phyloP scores from a whole-genome alignment of 129 eudicot genomes.

The Chrysanthemum makinoi region DNA sequence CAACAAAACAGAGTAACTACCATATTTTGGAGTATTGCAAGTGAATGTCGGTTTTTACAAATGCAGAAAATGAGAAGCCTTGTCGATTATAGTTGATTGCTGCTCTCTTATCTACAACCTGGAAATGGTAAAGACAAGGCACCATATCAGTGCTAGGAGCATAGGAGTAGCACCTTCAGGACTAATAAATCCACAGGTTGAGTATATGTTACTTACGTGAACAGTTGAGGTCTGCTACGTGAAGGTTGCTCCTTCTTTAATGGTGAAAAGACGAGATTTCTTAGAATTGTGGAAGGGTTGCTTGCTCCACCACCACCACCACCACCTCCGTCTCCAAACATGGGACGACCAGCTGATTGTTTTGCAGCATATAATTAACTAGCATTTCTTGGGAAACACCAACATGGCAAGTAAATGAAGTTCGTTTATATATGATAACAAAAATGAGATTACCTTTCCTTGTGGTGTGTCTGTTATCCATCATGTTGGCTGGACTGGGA shows the following conservation, averaged over 20 bases:
- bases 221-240: slow-evolving; percentile 82
- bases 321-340: slow-evolving; percentile 43
- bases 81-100: slow-evolving; percentile 5
- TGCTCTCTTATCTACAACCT: slow-evolving; percentile 27
- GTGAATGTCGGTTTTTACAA: not conserved
- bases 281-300: slow-evolving; percentile 81
- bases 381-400: slow-evolving; percentile 49
- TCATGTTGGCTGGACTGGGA: slow-evolving; percentile 66
- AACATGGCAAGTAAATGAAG: slow-evolving; percentile 17
- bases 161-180: not conserved
- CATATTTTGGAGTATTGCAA: slow-evolving; percentile 14
- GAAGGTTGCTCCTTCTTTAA: slow-evolving; percentile 85
- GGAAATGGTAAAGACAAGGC: slow-evolving; percentile 14
- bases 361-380: slow-evolving; percentile 81
- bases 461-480: slow-evolving; percentile 66
- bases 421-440: too few species aligned
- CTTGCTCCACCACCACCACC: slow-evolving; percentile 57
- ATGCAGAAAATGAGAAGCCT: slow-evolving; percentile 8
- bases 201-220: slow-evolving; percentile 57
- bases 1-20: not conserved
- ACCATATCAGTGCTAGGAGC: slow-evolving; percentile 5
- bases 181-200: not conserved
- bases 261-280: slow-evolving; percentile 89
- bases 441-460: slow-evolving; percentile 66
- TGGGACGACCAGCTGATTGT: slow-evolving; percentile 44